Evolutionary conservation across 257 asterid genomes (phyloP).

Genomic region (Anisodus acutangulus): DNA sequence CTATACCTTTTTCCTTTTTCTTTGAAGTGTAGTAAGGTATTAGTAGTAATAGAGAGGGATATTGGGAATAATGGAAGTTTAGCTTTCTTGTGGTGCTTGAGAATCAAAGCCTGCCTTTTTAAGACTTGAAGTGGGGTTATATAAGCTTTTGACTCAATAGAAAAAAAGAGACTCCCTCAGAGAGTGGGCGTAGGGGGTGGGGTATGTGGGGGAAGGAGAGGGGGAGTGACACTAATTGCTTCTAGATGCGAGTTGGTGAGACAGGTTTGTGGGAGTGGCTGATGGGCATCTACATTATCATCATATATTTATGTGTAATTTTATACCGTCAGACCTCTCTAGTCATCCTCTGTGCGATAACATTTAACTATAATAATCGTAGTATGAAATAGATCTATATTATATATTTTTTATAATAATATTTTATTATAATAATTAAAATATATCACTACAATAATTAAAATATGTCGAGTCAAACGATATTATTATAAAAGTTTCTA

Average conservation of each 20-base stretch:
- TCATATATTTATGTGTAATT: background rate
- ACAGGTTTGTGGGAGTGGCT: constrained; percentile 64
- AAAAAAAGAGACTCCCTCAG: background rate
- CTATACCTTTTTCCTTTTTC: background rate
- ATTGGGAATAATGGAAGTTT: background rate
- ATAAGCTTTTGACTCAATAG: constrained; percentile 56
- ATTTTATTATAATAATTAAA: too few relatives aligned
- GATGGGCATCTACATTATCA: constrained; percentile 38
- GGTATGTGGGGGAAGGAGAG: background rate
- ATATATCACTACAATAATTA: too few relatives aligned
- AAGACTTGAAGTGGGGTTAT: constrained; percentile 53
- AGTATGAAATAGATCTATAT: too few relatives aligned
- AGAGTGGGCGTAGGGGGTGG: background rate
- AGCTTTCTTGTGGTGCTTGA: constrained; percentile 40
- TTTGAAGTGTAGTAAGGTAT: background rate
- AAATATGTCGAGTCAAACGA: too few relatives aligned
- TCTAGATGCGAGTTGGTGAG: constrained; percentile 99
- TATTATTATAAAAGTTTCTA: too few relatives aligned
- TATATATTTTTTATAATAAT: too few relatives aligned
- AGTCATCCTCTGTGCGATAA: too few relatives aligned
- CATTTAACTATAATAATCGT: too few relatives aligned
- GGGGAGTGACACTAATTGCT: constrained; percentile 48
- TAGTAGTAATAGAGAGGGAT: background rate
- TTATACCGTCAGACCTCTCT: background rate
- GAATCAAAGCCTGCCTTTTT: constrained; percentile 52